phyloP scores from a whole-genome alignment of 768 basidiomycete species.

The Infundibulicybe gibba region DNA sequence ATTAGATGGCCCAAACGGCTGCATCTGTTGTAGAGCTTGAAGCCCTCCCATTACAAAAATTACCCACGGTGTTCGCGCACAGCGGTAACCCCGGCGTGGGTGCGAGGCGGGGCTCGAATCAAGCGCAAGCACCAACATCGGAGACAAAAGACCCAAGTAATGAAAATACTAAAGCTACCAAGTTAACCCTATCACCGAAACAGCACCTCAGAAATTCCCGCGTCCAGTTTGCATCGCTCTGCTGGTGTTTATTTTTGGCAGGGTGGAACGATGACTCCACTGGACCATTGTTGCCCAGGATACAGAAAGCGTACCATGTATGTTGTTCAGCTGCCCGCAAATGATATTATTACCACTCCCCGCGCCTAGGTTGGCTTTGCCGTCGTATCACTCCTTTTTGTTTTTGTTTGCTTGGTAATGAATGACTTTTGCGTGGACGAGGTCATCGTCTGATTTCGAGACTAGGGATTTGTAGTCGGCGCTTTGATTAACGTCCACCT shows the following conservation, averaged over 20 bases:
- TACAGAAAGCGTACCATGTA: slow-evolving; percentile 43
- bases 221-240: slow-evolving; percentile 41
- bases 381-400: slow-evolving; percentile 60
- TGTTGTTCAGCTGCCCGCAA: no score
- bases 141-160: no score
- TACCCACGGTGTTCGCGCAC: no score
- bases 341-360: no score
- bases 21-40: no score
- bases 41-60: no score
- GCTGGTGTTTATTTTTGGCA: slow-evolving; percentile 38
- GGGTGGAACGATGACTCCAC: slow-evolving; percentile 64
- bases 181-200: neutral
- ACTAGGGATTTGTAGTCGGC: slow-evolving; percentile 38
- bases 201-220: neutral
- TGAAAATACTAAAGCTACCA: no score
- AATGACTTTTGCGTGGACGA: neutral
- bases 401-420: slow-evolving; percentile 33
- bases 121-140: no score
- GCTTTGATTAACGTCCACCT: slow-evolving; percentile 35
- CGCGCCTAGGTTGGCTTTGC: slow-evolving; percentile 39
- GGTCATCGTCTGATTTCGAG: neutral
- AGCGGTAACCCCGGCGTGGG: no score
- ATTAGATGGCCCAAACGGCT: no score
- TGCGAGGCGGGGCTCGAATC: no score
- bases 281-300: slow-evolving; percentile 58